Percentiles rank a stretch among this genome's conserved stretches.
phyloP scores from a whole-genome alignment of 1,284 basidiomycete species.

The Cutaneotrichosporon dermatis region DNA sequence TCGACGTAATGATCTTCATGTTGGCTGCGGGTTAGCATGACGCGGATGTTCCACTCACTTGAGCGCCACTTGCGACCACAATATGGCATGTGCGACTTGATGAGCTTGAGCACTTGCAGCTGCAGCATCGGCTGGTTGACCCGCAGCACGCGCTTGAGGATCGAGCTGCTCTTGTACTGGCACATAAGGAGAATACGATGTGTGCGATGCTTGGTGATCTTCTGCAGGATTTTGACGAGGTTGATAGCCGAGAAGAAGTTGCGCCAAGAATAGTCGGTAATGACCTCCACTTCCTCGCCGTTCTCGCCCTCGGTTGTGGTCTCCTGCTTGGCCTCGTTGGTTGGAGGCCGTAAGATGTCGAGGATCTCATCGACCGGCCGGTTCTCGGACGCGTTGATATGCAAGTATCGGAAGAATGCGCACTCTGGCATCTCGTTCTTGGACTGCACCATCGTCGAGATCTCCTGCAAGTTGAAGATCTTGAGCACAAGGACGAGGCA shows the following conservation, averaged over 20 bases:
- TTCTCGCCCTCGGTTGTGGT: constrained; percentile 38
- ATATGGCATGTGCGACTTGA: constrained; percentile 98
- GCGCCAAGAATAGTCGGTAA: constrained; percentile 93
- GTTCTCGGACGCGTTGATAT: constrained; percentile 50
- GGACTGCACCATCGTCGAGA: constrained; percentile 72
- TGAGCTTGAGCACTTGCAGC: constrained; percentile 92
- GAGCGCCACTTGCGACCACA: constrained; percentile 98
- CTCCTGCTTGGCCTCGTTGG: not conserved
- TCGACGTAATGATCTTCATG: constrained; percentile 99
- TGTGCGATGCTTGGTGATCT: constrained; percentile 88
- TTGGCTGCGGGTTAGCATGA: constrained; percentile 61
- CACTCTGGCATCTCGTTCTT: constrained; percentile 62
- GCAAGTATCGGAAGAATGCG: constrained; percentile 93
- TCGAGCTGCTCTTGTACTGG: constrained; percentile 96
- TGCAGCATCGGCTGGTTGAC: constrained; percentile 93
- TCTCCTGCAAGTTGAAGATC: constrained; percentile 96
- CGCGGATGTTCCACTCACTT: constrained; percentile 55
- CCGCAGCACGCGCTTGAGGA: constrained; percentile 88
- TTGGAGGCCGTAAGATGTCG: not conserved
- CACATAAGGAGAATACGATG: constrained; percentile 94
- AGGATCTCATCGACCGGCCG: not conserved
- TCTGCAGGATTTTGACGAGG: constrained; percentile 97
- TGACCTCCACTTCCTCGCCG: constrained; percentile 75
- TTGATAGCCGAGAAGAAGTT: constrained; percentile 99
- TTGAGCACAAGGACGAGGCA: constrained; percentile 90